Conservation (phyloP, 441 rosid species). For the Erodium texanum region DNA sequence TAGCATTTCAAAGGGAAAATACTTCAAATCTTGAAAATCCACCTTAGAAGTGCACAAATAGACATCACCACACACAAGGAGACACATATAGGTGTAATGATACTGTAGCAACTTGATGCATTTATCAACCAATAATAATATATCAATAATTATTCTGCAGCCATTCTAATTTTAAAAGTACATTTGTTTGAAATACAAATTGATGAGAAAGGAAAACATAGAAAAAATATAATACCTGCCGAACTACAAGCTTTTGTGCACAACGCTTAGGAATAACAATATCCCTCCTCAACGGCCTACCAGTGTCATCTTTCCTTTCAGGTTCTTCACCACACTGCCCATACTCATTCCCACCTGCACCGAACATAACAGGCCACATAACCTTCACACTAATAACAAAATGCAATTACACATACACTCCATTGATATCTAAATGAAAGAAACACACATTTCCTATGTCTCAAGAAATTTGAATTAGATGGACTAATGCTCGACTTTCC, state of each 20-base stretch:
- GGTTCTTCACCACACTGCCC: constrained; percentile 99
- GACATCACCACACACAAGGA: not conserved
- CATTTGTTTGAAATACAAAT: not conserved
- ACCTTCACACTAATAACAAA: not conserved
- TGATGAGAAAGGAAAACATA: not conserved
- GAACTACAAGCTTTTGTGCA: constrained; percentile 77
- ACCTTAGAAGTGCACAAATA: not conserved
- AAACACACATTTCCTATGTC: not conserved
- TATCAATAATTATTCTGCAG: not conserved
- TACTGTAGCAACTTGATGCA: not conserved
- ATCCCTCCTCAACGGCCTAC: constrained; percentile 76
- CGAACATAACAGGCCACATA: constrained; percentile 6
- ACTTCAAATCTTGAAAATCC: not conserved
- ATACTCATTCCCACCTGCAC: constrained; percentile 91
- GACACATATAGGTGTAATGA: not conserved
- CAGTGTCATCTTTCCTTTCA: constrained; percentile 72
- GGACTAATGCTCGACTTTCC: not conserved
- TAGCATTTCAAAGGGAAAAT: not conserved
- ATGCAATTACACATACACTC: not conserved
- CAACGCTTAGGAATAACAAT: constrained; percentile 90
- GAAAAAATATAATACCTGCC: constrained; percentile 48
- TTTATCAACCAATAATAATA: not conserved
- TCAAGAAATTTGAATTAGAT: too few species aligned
- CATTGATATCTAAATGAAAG: not conserved
- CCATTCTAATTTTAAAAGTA: not conserved